phyloP scores from a whole-genome alignment of 805 yeast genomes.

The Wickerhamomyces bisporus region DNA sequence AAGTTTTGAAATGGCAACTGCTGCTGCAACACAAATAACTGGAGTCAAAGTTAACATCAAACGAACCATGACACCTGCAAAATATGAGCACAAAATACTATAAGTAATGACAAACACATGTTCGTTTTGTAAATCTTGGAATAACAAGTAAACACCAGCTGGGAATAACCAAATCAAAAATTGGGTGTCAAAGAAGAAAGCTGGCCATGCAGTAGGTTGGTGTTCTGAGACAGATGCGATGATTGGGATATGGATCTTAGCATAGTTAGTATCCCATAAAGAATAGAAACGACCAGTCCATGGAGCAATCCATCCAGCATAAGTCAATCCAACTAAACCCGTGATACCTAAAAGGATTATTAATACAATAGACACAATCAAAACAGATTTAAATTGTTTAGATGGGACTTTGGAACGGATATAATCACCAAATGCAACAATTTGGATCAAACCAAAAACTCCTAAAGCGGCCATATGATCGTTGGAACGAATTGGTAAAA shows the following conservation, averaged over 20 bases:
- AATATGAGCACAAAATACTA: constrained; percentile 89
- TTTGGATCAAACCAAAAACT: constrained; percentile 90
- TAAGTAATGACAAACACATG: constrained; percentile 91
- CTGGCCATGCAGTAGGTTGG: constrained; percentile 99
- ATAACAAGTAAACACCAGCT: constrained; percentile 87
- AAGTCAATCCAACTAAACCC: constrained; percentile 76
- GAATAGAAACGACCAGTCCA: constrained; percentile 99
- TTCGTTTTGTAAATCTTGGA: constrained; percentile 86
- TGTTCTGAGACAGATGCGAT: constrained; percentile 99
- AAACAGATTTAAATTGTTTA: constrained; percentile 65
- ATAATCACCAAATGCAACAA: constrained; percentile 81
- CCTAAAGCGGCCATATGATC: constrained; percentile 99
- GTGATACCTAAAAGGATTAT: constrained; percentile 59
- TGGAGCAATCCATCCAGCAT: constrained; percentile 92
- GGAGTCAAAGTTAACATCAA: constrained; percentile 96
- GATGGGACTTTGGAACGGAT: constrained; percentile 69
- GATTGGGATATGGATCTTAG: constrained; percentile 96
- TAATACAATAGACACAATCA: constrained; percentile 52
- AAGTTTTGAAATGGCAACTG: constrained; percentile 78
- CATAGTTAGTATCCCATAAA: constrained; percentile 96
- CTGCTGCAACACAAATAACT: constrained; percentile 88
- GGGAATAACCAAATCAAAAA: constrained; percentile 98
- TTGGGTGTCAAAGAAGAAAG: constrained; percentile 91
- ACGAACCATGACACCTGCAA: constrained; percentile 99
- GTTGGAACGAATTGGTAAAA: constrained; percentile 91